A percentile compares a stretch with the other conserved stretches of the same genome.
Conservation (phyloP, 1,284 basidiomycete genomes). For the Crepidotus sp. region DNA sequence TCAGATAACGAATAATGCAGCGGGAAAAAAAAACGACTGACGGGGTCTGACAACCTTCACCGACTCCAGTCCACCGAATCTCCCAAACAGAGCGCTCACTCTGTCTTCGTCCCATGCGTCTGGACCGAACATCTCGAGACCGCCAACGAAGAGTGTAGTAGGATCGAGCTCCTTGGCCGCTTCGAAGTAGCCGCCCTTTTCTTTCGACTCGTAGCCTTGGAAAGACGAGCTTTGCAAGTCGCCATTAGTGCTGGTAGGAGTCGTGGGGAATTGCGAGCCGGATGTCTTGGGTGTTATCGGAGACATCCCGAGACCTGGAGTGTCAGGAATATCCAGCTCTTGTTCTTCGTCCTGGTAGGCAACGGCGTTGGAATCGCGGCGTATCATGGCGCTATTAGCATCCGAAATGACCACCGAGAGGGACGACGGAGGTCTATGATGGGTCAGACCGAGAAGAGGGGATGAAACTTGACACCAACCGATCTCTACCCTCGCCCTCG, state of each 20-base stretch:
- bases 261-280: constrained; percentile 35
- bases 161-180: constrained; percentile 44
- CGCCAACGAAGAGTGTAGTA: constrained; percentile 66
- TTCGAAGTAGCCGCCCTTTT: constrained; percentile 18
- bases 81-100: constrained; percentile 46
- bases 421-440: constrained; percentile 10
- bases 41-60: constrained; percentile 57
- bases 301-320: constrained; percentile 38
- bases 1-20: constrained; percentile 3
- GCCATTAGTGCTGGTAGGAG: constrained; percentile 32
- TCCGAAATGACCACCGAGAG: constrained; percentile 14
- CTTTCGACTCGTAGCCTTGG: constrained; percentile 21
- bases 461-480: constrained; percentile 4
- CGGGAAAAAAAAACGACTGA: constrained; percentile 26
- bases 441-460: constrained; percentile 5
- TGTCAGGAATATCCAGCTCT: constrained; percentile 35
- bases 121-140: constrained; percentile 54
- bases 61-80: constrained; percentile 54
- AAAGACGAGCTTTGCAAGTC: constrained; percentile 26
- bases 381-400: neutral
- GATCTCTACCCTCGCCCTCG: constrained; percentile 7
- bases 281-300: constrained; percentile 44
- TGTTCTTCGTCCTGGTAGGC: constrained; percentile 20
- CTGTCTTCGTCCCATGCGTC: constrained; percentile 60
- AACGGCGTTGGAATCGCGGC: constrained; percentile 16